Percentiles rank a stretch among this genome's conserved stretches.
Conservation (phyloP, 2,329 filamentous ascomycete species). For the Colletotrichum australisinense region DNA sequence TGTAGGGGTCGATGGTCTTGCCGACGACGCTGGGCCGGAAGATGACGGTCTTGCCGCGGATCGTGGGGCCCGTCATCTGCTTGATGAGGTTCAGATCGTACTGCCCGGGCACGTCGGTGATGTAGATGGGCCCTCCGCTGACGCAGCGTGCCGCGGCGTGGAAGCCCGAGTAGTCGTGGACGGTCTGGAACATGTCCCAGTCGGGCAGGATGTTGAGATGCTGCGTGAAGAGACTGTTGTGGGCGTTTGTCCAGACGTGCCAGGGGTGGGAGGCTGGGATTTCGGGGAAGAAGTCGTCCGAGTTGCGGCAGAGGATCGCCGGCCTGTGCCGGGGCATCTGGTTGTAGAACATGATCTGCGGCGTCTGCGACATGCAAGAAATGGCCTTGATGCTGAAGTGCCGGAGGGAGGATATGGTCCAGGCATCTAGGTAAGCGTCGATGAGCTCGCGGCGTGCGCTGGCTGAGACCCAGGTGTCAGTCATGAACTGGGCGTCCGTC, state of each 20-base stretch:
- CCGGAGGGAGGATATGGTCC: conserved; percentile 81
- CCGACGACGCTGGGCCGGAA: conserved; percentile 82
- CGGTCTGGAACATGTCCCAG: conserved; percentile 78
- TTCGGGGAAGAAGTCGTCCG: conserved; percentile 91
- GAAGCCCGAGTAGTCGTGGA: conserved; percentile 78
- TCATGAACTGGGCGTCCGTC: conserved; percentile 90
- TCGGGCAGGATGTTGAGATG: conserved; percentile 90
- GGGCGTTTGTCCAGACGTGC: conserved; percentile 95
- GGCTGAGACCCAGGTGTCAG: conserved; percentile 80
- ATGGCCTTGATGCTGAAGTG: conserved; percentile 84
- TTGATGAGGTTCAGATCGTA: conserved; percentile 81
- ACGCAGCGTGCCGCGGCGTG: conserved; percentile 92
- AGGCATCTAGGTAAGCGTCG: conserved; percentile 84
- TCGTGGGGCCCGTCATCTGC: conserved; percentile 83
- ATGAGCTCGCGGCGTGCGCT: conserved; percentile 78
- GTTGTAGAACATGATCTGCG: conserved; percentile 86
- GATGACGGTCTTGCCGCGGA: conserved; percentile 79
- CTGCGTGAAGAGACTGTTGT: conserved; percentile 85
- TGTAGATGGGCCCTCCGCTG: conserved; percentile 92
- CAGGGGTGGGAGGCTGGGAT: conserved; percentile 85
- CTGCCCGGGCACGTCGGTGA: conserved; percentile 88
- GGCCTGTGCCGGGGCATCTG: conserved; percentile 83
- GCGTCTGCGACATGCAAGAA: conserved; percentile 94
- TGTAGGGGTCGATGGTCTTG: conserved; percentile 79
- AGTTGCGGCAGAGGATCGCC: conserved; percentile 82